Base-by-base conservation (phyloP, 1,139 yeast species). In the Kurtzmaniella quercitrusa region DNA sequence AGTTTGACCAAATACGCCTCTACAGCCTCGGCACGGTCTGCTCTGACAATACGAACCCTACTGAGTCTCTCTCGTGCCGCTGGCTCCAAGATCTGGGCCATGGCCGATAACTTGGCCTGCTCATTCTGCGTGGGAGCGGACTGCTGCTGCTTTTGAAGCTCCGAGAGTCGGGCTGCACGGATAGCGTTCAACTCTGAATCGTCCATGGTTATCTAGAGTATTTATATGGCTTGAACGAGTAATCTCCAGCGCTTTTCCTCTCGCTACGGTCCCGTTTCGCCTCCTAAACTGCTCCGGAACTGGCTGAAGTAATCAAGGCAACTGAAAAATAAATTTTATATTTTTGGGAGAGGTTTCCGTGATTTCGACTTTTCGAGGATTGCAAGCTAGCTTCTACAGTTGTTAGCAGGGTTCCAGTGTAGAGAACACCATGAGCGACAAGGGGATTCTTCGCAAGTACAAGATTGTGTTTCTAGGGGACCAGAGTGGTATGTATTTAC, bases 401-500 rank as follows among this genome's bases (percentile, higher is more conserved):
- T n/a, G n/a, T n/a, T n/a, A n/a, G n/a, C n/a, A n/a, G n/a, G n/a
- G n/a, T n/a, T n/a, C n/a, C n/a, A n/a, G n/a, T n/a, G n/a, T n/a
- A n/a, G 4, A 27, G 5, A 27, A 24, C 12, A 27, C 29, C 12
- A 46, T 46, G 48, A 46, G 47, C 34, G 48, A 46, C 25, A 47
- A 46, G 38, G 41, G 43, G n/a, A 63, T 66, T 58, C 62, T 85
- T 53, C 78, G 88, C 50, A 85, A 85, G 62, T 86, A 82, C 64
- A 91, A 93, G 70, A 89, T 93, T 46, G 98, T 93, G 39, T 91
- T 93, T 61, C 75, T 93, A 38, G 98, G 98, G n/a, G 98, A 91
- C 61, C 97, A 91, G 64, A 91, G 96, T 55, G 89, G 79, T 74
- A 67, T 47, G 79, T 66, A 42, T 39, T n/a, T n/a, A n/a, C n/a